Base-by-base conservation (phyloP, 306 rosid species). In the Quercus aquifolioides region DNA sequence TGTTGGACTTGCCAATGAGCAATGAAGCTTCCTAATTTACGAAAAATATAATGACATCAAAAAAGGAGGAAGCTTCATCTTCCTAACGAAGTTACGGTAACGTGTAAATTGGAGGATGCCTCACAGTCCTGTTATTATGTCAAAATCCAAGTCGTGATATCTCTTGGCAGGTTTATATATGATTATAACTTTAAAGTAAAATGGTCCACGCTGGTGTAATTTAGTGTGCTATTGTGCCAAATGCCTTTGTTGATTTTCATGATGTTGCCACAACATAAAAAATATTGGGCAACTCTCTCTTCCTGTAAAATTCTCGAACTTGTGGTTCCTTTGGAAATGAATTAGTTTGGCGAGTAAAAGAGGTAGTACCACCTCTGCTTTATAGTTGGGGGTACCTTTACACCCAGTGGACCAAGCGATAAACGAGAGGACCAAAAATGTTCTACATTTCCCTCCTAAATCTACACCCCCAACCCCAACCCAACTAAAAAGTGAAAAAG, bases 1-100 rank as follows among this genome's bases (percentile, higher is more conserved):
- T 62, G 75, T 54, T 51, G 86, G 81, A 67, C 81, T 84, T 64
- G 21, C 25, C 38, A 77, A 71, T 8, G 65, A 81, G 6, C 82
- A 68, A 83, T 59, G 73, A 58, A 35, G 28, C 60, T 52, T 21
- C 71, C 33, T 69, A 12, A 35, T 49, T 67, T 21, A 9, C 21
- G 13, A 14, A 63, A 59, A 55, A 17, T 43, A 15, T 19, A 23
- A n/a, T 6, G 5, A 28, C 28, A 15, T 12, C 2, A 5, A 63
- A 15, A 26, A 20, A 62, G 69, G 38, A 21, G 15, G 65, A 63
- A 28, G 69, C 35, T 63, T 63, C 69, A 63, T 63, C 41, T 5
- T 18, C 69, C 20, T 13, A 38, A 38, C 46, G 46, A 38, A 38
- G 11, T 38, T 28, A 28, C 4, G 15, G 69, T 26, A 26, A 14